Evolutionary conservation across 2,329 filamentous ascomycete genomes (phyloP).

Genomic region (Botryosphaeria agaves): DNA sequence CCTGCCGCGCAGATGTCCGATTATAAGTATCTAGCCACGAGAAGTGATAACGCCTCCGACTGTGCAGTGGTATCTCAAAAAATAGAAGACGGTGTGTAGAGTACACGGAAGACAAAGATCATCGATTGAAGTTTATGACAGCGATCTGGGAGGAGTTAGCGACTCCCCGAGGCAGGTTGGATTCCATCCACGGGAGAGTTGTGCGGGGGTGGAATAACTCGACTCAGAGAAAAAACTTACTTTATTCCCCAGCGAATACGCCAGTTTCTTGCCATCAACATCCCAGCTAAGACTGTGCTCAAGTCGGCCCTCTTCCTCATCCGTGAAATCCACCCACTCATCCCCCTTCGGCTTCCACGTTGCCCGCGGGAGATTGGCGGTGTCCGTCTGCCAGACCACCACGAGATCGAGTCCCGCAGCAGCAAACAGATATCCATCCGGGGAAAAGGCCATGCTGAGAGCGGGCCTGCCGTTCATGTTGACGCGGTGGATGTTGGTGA

Average conservation of each 20-base stretch:
- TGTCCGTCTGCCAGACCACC: constrained; percentile 22
- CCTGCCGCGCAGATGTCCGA: no score
- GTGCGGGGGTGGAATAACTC: no score
- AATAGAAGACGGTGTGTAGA: no score
- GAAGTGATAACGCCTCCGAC: no score
- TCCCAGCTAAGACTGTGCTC: constrained; percentile 31
- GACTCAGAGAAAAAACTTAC: constrained; percentile 13
- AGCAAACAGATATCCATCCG: constrained; percentile 23
- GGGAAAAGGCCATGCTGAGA: constrained; percentile 25
- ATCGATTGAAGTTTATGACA: constrained; percentile 6
- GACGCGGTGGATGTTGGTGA: constrained; percentile 7
- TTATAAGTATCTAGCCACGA: no score
- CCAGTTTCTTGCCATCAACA: constrained; percentile 33
- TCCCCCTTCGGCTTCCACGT: constrained; percentile 1
- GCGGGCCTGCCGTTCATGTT: constrained; percentile 13
- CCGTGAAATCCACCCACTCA: constrained; percentile 3
- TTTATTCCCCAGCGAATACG: constrained; percentile 30
- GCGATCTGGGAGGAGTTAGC: constrained; percentile 5
- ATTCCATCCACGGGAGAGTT: no score
- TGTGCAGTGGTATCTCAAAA: no score
- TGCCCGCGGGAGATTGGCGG: constrained; percentile 2
- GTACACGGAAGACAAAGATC: no score
- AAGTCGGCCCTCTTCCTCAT: constrained; percentile 4
- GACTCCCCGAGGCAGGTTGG: background rate
- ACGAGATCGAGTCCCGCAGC: constrained; percentile 25